Conservation (phyloP, 805 yeast species). For the Starmera dryadoides region DNA sequence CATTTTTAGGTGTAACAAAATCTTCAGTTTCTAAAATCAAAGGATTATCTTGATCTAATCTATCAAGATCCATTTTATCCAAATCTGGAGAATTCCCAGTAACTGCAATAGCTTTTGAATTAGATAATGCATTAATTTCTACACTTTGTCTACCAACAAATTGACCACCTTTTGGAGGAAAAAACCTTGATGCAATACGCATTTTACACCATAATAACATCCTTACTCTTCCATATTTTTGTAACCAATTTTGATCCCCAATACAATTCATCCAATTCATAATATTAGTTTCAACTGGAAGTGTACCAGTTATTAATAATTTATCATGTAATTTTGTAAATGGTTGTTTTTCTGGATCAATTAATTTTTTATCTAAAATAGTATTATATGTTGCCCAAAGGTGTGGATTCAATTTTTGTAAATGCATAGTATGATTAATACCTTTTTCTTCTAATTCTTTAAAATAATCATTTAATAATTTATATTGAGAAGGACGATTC, state of each 20-base stretch:
- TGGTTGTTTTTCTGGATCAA: not conserved
- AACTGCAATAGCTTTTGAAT: too few species aligned
- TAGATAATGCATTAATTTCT: conserved; percentile 44
- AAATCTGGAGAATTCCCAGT: too few species aligned
- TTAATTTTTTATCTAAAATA: not conserved
- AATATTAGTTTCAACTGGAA: conserved; percentile 58
- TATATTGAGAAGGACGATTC: not conserved
- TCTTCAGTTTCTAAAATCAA: conserved; percentile 22
- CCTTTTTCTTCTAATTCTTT: not conserved
- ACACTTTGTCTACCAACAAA: too few species aligned
- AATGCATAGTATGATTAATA: not conserved
- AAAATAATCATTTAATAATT: not conserved
- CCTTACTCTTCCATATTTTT: conserved; percentile 63
- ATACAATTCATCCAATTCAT: conserved; percentile 72
- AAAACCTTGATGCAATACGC: conserved; percentile 50
- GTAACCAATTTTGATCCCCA: conserved; percentile 67
- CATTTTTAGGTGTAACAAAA: conserved; percentile 21
- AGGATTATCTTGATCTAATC: conserved; percentile 22
- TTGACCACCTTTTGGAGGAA: conserved; percentile 51
- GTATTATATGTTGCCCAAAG: not conserved
- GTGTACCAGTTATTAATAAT: conserved; percentile 52
- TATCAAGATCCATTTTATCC: conserved; percentile 5
- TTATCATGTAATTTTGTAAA: conserved; percentile 34
- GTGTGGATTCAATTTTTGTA: not conserved
- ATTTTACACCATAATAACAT: conserved; percentile 66